Percentiles rank a stretch among this genome's conserved stretches.
phyloP scores from a whole-genome alignment of 306 rosid genomes.

The Corylus heterophylla region DNA sequence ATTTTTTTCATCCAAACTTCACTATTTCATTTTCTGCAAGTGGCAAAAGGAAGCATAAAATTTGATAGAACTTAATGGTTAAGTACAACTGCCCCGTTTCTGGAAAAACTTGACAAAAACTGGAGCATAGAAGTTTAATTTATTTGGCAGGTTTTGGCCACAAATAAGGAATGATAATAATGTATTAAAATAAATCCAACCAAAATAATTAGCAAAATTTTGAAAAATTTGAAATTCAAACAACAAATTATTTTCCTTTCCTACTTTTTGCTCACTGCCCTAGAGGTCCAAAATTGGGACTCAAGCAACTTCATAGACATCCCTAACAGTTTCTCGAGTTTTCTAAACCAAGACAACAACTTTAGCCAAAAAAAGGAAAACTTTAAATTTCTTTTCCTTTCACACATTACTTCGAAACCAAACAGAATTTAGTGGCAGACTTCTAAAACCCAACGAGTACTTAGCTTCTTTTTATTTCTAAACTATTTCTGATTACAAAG shows the following conservation, averaged over 20 bases:
- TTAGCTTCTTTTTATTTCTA: neutral
- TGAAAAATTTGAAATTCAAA: too few species aligned
- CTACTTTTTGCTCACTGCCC: neutral
- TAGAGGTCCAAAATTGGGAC: neutral
- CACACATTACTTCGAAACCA: neutral
- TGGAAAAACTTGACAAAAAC: too few species aligned
- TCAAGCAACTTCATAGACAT: neutral
- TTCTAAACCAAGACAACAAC: neutral
- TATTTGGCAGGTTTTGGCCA: too few species aligned
- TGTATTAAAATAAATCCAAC: too few species aligned
- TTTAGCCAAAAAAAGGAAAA: neutral
- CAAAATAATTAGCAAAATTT: too few species aligned
- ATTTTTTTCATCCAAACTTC: too few species aligned
- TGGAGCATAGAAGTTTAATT: too few species aligned
- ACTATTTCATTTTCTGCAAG: too few species aligned
- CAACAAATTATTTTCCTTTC: neutral
- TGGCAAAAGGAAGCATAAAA: too few species aligned
- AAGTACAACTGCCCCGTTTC: too few species aligned
- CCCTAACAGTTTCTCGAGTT: neutral
- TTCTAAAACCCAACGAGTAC: neutral
- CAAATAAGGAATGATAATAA: too few species aligned
- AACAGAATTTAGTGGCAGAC: neutral
- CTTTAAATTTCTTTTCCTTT: neutral
- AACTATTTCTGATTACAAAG: neutral
- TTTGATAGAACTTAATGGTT: too few species aligned